Conservation (phyloP, 129 eudicot genomes). For the Escallonia rubra region DNA sequence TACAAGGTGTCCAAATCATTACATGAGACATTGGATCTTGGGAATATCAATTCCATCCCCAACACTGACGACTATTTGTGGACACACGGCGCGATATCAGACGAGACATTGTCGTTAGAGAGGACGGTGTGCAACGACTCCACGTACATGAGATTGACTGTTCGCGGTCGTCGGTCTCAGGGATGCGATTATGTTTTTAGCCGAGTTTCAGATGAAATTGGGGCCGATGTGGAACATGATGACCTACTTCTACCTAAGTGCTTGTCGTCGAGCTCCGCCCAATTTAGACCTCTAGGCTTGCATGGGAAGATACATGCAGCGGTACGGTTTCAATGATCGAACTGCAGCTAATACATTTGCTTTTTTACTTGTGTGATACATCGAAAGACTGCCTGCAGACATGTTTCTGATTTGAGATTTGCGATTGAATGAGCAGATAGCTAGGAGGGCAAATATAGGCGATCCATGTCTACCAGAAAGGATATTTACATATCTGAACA, state of each 20-base stretch:
- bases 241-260: constrained; percentile 32
- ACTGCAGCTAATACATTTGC: not conserved
- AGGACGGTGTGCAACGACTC: constrained; percentile 40
- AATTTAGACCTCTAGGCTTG: constrained; percentile 29
- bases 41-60: no score
- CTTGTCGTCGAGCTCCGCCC: constrained; percentile 23
- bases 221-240: constrained; percentile 17
- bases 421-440: constrained; percentile 8
- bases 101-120: constrained; percentile 31
- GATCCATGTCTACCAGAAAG: constrained; percentile 28
- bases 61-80: constrained; percentile 36
- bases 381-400: not conserved
- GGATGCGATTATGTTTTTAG: constrained; percentile 33
- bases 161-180: constrained; percentile 31
- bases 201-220: constrained; percentile 21
- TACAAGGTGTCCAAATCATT: no score
- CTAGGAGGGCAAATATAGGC: constrained; percentile 15
- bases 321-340: not conserved
- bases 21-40: no score
- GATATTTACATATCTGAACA: constrained; percentile 28
- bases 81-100: constrained; percentile 45
- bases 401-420: not conserved
- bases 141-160: constrained; percentile 22
- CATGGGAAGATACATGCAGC: constrained; percentile 27
- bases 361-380: not conserved